Evolutionary conservation across 345 rosid genomes (phyloP), one percentile per base, ranked within the genome.

Genomic region (Lepidium africanum): DNA sequence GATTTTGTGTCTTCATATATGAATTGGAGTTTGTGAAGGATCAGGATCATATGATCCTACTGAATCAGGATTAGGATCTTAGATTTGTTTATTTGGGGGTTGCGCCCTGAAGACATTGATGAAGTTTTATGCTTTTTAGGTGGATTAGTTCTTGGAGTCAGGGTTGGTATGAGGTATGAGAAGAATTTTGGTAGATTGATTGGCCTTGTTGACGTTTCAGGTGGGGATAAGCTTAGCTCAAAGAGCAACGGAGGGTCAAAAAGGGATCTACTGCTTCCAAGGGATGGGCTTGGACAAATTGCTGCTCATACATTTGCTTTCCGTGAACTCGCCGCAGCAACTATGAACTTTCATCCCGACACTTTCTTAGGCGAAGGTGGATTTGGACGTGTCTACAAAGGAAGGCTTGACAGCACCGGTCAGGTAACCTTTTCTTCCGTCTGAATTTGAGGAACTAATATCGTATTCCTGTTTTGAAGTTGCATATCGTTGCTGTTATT

Each of bases 311-410:
- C 80, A 36, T 94, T 94, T 78, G 78, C 87, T 57, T 94, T 91
- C 69, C 90, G 91, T 5, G 97, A 91, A 62, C 96, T 94, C 61
- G 96, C 90, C 9, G 89, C 85, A 32, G 99, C 99, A 7, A 91
- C 99, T 39, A 84, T 83, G 77, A 87, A 94, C 85, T 91, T 94
- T 72, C 84, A 85, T 76, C 90, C 87, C 0, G 99, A 94, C 64
- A 87, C 85, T 52, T 94, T 91, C 81, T 52, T 94, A 63, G 99
- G 99, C 6, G 99, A 94, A 89, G 99, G 99, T 42, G 96, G 99
- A 35, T 94, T 94, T 19, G 99, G 99, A 8, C 96, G 84, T 54
- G 99, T 94, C 17, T 89, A 94, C 80, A 94, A 86, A 70, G 99
- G 99, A 16, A 74, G 70, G 33, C 95, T 94, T 32, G 97, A 91